Conservation (phyloP, 2,329 filamentous ascomycete genomes). For the Drechslerella stenobrocha region DNA sequence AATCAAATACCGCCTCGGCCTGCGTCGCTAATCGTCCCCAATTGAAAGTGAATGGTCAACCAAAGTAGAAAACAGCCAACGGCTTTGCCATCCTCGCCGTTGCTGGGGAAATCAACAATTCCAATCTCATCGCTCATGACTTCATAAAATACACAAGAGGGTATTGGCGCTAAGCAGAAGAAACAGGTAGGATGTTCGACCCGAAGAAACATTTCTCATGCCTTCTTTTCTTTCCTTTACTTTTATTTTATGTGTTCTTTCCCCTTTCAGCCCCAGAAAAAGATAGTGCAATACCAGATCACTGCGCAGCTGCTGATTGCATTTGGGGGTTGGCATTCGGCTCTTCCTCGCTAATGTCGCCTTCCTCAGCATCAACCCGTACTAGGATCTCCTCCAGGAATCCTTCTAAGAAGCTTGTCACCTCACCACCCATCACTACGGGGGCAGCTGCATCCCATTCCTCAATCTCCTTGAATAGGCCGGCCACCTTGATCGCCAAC, state of each 20-base stretch:
- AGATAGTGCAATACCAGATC: slow-evolving; percentile 15
- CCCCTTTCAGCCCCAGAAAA: background rate
- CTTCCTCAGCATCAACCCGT: slow-evolving; percentile 82
- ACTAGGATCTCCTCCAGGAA: slow-evolving; percentile 92
- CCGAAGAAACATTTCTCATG: slow-evolving; percentile 21
- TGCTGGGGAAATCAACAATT: slow-evolving; percentile 36
- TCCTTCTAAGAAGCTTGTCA: slow-evolving; percentile 85
- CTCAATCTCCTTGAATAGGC: slow-evolving; percentile 87
- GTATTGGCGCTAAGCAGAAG: slow-evolving; percentile 49
- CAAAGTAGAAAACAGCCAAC: slow-evolving; percentile 17
- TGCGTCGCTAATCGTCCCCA: slow-evolving; percentile 4
- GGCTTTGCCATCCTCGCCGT: slow-evolving; percentile 19
- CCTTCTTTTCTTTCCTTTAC: slow-evolving; percentile 11
- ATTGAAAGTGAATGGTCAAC: slow-evolving; percentile 12
- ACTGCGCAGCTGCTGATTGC: slow-evolving; percentile 18
- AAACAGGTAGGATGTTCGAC: slow-evolving; percentile 30
- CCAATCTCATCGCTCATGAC: slow-evolving; percentile 48
- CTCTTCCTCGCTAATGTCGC: slow-evolving; percentile 54
- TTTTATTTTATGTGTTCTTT: too few species aligned
- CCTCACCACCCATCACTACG: slow-evolving; percentile 90
- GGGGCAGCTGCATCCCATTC: slow-evolving; percentile 81
- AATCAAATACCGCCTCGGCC: background rate
- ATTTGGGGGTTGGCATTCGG: slow-evolving; percentile 26
- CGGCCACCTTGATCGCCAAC: slow-evolving; percentile 78
- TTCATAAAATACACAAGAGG: slow-evolving; percentile 48